Conservation (phyloP, 176 grass and related monocot species). For the Poa annua region DNA sequence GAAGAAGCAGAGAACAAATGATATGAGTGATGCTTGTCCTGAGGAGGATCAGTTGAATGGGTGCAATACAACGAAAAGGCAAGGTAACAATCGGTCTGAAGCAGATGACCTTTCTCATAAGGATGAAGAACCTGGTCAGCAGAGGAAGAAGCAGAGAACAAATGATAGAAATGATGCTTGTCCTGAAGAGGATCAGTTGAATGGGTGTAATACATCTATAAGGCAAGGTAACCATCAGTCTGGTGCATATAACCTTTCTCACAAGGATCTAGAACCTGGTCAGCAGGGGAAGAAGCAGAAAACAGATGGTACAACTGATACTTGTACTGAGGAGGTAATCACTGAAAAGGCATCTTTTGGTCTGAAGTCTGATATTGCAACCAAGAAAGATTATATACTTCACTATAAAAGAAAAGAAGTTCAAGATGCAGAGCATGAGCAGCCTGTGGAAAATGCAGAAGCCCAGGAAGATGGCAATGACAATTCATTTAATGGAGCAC, state of each 20-base stretch:
- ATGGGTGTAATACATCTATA: constrained; percentile 18
- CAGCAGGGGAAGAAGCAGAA: constrained; percentile 45
- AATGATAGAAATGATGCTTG: background rate
- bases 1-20: constrained; percentile 41
- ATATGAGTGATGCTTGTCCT: constrained; percentile 8
- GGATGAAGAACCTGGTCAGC: constrained; percentile 23
- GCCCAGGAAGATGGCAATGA: constrained; percentile 14
- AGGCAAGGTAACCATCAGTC: constrained; percentile 28
- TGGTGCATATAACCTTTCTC: constrained; percentile 28
- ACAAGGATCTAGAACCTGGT: constrained; percentile 8
- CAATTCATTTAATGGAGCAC: constrained; percentile 35
- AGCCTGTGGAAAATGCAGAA: constrained; percentile 35
- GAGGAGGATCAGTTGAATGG: constrained; percentile 38
- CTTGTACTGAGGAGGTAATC: constrained; percentile 19
- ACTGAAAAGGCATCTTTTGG: constrained; percentile 24
- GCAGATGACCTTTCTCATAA: constrained; percentile 18
- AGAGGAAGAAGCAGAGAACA: constrained; percentile 13
- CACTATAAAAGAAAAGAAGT: constrained; percentile 32
- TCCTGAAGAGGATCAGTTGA: constrained; percentile 7
- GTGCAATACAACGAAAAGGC: constrained; percentile 31
- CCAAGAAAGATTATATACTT: constrained; percentile 22
- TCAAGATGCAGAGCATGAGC: constrained; percentile 26
- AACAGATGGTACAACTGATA: constrained; percentile 27
- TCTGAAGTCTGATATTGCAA: constrained; percentile 4
- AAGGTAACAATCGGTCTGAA: background rate